Percentiles rank a stretch among this genome's conserved stretches.
Conservation (phyloP, 352 stramenopile genomes). For the Phytophthora fragariaefolia region DNA sequence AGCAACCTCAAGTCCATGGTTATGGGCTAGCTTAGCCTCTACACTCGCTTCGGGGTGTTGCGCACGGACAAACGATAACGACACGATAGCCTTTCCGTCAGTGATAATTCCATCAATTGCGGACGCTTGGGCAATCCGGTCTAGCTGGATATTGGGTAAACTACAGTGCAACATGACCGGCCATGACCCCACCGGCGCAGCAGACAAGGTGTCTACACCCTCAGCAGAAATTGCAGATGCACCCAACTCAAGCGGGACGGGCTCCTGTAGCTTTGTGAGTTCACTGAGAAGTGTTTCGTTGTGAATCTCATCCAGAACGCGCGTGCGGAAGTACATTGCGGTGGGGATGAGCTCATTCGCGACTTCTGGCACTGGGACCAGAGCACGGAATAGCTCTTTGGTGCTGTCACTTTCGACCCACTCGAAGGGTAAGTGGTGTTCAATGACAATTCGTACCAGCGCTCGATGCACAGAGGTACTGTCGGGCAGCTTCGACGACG, state of each 20-base stretch:
- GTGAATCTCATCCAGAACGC: constrained; percentile 51
- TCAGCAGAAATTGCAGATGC: constrained; percentile 17
- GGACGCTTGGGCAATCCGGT: constrained; percentile 19
- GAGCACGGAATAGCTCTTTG: constrained; percentile 52
- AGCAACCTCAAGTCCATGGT: constrained; percentile 64
- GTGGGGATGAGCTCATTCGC: constrained; percentile 38
- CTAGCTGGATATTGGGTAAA: constrained; percentile 9
- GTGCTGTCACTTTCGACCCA: constrained; percentile 63
- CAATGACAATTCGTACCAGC: constrained; percentile 65
- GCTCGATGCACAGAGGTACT: constrained; percentile 34
- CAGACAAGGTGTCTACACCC: constrained; percentile 12
- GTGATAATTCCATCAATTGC: constrained; percentile 46
- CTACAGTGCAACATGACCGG: constrained; percentile 53
- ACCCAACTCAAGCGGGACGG: constrained; percentile 26
- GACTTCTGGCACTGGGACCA: constrained; percentile 25
- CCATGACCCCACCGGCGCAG: constrained; percentile 15
- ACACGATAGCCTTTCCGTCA: constrained; percentile 44
- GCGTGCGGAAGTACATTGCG: constrained; percentile 44
- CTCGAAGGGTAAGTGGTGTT: constrained; percentile 71
- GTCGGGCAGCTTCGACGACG: constrained; percentile 10
- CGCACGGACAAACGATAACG: constrained; percentile 40
- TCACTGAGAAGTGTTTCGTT: constrained; percentile 39
- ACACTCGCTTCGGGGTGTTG: constrained; percentile 27
- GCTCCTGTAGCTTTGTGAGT: constrained; percentile 49
- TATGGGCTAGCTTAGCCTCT: constrained; percentile 25